Percentiles rank a stretch among this genome's conserved stretches.
These are phyloP conservation scores for Astrothelium subdiscretum DNA, from an alignment of 495 filamentous ascomycete species.

Conservation along the genomic window DNA sequence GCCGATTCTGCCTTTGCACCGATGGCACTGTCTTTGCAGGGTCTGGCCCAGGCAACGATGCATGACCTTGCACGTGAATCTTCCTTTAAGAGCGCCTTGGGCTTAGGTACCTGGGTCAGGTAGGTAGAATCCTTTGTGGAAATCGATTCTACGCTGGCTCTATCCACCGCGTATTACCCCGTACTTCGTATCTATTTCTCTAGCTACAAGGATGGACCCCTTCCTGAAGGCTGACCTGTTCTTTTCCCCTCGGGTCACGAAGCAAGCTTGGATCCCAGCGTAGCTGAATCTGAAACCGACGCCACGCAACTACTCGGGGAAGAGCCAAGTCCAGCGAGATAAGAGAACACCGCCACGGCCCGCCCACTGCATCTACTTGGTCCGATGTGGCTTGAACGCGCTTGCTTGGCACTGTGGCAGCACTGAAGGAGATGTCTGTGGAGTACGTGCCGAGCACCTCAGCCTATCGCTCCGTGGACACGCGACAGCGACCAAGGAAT, in stretches of 20 bases:
- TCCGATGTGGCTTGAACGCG: neutral
- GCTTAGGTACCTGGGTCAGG: too few species aligned
- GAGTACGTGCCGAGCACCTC: too few species aligned
- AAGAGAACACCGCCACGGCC: neutral
- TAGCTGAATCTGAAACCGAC: constrained; percentile 3
- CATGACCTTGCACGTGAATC: neutral
- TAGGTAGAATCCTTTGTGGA: neutral
- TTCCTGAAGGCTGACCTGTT: neutral
- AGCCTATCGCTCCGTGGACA: neutral
- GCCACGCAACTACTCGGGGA: neutral
- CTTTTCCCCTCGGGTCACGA: neutral
- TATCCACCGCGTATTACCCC: neutral
- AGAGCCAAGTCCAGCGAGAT: neutral
- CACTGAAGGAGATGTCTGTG: too few species aligned
- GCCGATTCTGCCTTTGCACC: neutral
- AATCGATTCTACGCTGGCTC: neutral
- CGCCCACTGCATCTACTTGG: neutral
- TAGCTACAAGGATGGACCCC: too few species aligned
- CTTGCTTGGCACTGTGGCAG: neutral
- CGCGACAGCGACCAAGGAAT: neutral
- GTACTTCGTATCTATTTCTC: too few species aligned
- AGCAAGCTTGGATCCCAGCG: neutral
- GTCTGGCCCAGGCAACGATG: neutral
- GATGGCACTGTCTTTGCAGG: too few species aligned
- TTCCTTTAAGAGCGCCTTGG: neutral